Base-by-base conservation (phyloP, 371 early-diverging fungal species). In the Funneliformis caledonium region DNA sequence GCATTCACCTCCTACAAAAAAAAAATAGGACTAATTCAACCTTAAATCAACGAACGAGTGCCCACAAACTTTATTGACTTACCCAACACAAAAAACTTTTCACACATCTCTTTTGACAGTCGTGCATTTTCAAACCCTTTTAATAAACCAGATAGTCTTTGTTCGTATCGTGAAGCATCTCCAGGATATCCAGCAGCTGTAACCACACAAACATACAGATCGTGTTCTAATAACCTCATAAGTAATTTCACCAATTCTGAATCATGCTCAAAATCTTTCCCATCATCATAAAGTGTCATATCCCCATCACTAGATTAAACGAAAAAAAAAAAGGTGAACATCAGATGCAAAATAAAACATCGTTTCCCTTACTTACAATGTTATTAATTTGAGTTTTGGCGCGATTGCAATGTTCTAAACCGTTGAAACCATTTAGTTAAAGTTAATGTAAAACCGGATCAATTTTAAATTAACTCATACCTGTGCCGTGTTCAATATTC, bases 241-340 rank as follows among this genome's bases (percentile, higher is more conserved):
- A 96, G 83, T 31, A 91, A 88, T 11, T 81, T 80, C 7, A 92
- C 92, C 59, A 96, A 85, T 8, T 81, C 85, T 31, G 91, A 91
- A 83, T 89, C 90, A 11, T 86, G 83, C 7, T 90, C 91, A 83
- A 96, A 95, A 82, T 93, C 92, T 79, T 89, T 86, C n/a, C 95
- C 95, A 81, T 96, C 96, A 6, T 91, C 93, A 82, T 95, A 96
- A 22, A 95, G 85, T 16, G 96, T 96, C 94, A 94, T 94, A 84
- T 96, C 96, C 47, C 96, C 96, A 78, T 96, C 96, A 82, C 90
- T 91, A 68, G 47, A 22, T 47, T 19, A 56, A 61, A 42, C 7
- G 42, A 12, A 19, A 69, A 1, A 48, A 45, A 69, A 31, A 59
- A 6, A 45, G 5, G 19, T n/a, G 14, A 65, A 37, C 9, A 70